Evolutionary conservation across 495 filamentous ascomycete genomes (phyloP).

Genomic region (Penicillium waksmanii): DNA sequence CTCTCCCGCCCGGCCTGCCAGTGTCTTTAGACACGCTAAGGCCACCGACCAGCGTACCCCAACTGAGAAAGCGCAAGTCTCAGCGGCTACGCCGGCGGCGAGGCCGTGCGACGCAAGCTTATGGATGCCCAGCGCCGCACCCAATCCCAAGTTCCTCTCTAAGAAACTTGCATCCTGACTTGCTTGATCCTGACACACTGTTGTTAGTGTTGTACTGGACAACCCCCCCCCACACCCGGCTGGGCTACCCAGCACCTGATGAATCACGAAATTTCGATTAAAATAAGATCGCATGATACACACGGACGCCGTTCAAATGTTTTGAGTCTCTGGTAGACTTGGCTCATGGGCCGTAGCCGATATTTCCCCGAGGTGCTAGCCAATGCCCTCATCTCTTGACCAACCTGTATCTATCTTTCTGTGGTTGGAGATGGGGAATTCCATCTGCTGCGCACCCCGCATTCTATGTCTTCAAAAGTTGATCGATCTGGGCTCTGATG

Average conservation of each 20-base stretch:
- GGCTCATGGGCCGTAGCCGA: slow-evolving; percentile 10
- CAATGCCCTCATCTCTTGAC: not conserved
- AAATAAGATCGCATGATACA: slow-evolving; percentile 32
- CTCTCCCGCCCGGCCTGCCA: slow-evolving; percentile 47
- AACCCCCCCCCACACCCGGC: not conserved
- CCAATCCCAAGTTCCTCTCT: slow-evolving; percentile 40
- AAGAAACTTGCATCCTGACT: slow-evolving; percentile 11
- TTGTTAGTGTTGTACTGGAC: not conserved
- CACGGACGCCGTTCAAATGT: slow-evolving; percentile 28
- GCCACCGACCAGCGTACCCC: slow-evolving; percentile 48
- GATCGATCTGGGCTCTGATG: slow-evolving; percentile 19
- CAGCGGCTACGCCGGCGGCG: slow-evolving; percentile 43
- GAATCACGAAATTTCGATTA: slow-evolving; percentile 29
- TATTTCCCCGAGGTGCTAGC: not conserved
- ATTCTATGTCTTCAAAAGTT: slow-evolving; percentile 16
- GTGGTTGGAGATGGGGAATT: not conserved
- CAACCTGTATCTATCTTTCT: not conserved
- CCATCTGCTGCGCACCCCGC: slow-evolving; percentile 6
- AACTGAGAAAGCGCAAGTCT: slow-evolving; percentile 47
- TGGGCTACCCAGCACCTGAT: not conserved
- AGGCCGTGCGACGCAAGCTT: slow-evolving; percentile 52
- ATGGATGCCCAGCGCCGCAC: slow-evolving; percentile 49
- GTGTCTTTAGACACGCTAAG: slow-evolving; percentile 52
- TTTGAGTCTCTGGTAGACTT: slow-evolving; percentile 34
- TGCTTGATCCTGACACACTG: not conserved